These are phyloP conservation scores for Fusarium bactridioides DNA, from an alignment of 2,329 filamentous ascomycete species.

Conservation along the genomic window DNA sequence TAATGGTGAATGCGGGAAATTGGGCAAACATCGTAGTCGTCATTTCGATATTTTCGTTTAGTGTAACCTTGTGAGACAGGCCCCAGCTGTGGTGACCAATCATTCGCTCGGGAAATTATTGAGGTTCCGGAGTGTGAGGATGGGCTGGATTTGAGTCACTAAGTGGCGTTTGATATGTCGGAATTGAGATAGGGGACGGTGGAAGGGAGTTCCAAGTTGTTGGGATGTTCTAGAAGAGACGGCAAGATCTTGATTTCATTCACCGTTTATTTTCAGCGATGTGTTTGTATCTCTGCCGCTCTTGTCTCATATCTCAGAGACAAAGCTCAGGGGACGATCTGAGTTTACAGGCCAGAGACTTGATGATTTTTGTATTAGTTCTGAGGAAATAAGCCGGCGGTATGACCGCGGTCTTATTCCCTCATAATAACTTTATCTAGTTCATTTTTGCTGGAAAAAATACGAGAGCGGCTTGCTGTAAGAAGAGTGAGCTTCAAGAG, in stretches of 20 bases:
- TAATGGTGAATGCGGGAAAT: background rate
- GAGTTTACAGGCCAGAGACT: background rate
- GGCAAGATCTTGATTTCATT: background rate
- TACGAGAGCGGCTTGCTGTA: no score
- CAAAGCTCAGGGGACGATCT: background rate
- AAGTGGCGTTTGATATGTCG: background rate
- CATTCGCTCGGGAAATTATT: background rate
- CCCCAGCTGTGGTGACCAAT: background rate
- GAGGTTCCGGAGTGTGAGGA: background rate
- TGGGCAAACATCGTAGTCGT: background rate
- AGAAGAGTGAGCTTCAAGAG: no score
- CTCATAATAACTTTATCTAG: fast-evolving
- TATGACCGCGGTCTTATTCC: fast-evolving
- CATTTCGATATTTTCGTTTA: background rate
- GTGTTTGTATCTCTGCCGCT: background rate
- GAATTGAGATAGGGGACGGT: background rate
- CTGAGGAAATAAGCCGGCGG: fast-evolving
- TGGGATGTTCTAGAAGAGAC: background rate
- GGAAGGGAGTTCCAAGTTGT: background rate
- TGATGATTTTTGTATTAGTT: background rate
- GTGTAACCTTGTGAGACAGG: background rate
- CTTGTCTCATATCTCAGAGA: background rate
- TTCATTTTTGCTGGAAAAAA: no score
- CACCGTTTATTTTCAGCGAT: background rate
- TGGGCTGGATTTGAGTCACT: background rate